Evolutionary conservation across 352 stramenopile species (phyloP).

Genomic region (Albugo laibachii): DNA sequence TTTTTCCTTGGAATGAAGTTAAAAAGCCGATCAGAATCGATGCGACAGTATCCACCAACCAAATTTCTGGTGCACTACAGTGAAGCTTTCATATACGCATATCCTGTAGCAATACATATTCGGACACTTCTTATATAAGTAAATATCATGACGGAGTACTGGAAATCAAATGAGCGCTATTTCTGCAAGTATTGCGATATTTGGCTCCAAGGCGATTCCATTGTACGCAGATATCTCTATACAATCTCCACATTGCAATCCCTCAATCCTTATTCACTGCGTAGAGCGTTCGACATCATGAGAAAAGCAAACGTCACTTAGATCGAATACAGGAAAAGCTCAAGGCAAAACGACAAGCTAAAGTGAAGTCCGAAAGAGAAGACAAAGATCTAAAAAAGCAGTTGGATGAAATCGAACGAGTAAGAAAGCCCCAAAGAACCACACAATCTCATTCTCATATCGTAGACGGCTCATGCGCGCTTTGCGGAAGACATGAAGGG

Average conservation of each 20-base stretch:
- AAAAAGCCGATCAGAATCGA: no score
- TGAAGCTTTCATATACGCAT: no score
- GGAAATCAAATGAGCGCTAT: constrained; percentile 43
- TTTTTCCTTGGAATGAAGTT: no score
- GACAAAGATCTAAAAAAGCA: constrained; percentile 45
- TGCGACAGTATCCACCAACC: no score
- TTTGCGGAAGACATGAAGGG: constrained; percentile 34
- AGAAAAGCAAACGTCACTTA: constrained; percentile 57
- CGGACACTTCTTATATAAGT: not conserved
- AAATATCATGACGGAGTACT: constrained; percentile 35
- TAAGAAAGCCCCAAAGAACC: not conserved
- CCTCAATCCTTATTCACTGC: not conserved
- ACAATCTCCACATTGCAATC: not conserved
- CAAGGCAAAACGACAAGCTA: constrained; percentile 50
- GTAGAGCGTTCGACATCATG: constrained; percentile 68
- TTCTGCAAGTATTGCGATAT: constrained; percentile 81
- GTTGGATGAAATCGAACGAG: constrained; percentile 47
- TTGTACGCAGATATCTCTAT: constrained; percentile 15
- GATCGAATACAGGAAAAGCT: constrained; percentile 45
- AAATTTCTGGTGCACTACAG: no score
- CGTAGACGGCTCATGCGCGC: constrained; percentile 24
- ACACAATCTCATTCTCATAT: not conserved
- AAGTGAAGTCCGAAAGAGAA: constrained; percentile 26
- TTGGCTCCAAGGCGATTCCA: constrained; percentile 67
- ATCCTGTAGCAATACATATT: no score